A percentile compares a stretch with the other conserved stretches of the same genome.
phyloP scores from a whole-genome alignment of 495 filamentous ascomycete species.

The Platismatia glauca region DNA sequence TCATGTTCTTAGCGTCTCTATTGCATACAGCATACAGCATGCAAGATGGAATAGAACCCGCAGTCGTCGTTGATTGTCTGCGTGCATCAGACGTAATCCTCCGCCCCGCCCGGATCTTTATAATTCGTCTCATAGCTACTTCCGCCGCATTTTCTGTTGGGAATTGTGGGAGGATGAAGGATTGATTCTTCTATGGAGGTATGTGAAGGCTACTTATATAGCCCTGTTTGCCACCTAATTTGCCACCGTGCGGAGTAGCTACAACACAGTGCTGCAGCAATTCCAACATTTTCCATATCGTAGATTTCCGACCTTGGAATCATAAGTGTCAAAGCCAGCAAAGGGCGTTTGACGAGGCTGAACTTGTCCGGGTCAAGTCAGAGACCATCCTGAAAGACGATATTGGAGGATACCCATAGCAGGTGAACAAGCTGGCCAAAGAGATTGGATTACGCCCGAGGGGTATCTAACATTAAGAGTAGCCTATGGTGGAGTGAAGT shows the following conservation, averaged over 20 bases:
- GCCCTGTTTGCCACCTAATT: no score
- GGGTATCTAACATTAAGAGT: conserved; percentile 1
- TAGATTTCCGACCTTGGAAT: conserved; percentile 18
- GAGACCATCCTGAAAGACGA: conserved; percentile 28
- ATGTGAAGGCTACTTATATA: no score
- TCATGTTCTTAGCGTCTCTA: background rate
- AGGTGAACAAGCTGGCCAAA: conserved; percentile 32
- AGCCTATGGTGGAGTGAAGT: background rate
- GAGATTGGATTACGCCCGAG: conserved; percentile 15
- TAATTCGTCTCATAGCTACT: no score
- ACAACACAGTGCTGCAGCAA: background rate
- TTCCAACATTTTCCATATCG: conserved; percentile 15
- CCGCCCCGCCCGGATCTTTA: background rate
- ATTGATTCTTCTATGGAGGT: no score
- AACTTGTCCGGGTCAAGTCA: conserved; percentile 27
- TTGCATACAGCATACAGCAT: conserved; percentile 28
- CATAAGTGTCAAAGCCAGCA: conserved; percentile 23
- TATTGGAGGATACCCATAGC: conserved; percentile 22
- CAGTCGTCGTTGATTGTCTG: conserved; percentile 34
- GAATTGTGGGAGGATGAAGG: no score
- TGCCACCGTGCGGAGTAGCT: no score
- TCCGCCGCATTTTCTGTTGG: no score
- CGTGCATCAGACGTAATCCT: conserved; percentile 28
- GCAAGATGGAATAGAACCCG: conserved; percentile 29
- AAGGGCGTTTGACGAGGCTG: conserved; percentile 21